Conservation (phyloP, 2,329 filamentous ascomycete species). For the Aspergillus texensis region DNA sequence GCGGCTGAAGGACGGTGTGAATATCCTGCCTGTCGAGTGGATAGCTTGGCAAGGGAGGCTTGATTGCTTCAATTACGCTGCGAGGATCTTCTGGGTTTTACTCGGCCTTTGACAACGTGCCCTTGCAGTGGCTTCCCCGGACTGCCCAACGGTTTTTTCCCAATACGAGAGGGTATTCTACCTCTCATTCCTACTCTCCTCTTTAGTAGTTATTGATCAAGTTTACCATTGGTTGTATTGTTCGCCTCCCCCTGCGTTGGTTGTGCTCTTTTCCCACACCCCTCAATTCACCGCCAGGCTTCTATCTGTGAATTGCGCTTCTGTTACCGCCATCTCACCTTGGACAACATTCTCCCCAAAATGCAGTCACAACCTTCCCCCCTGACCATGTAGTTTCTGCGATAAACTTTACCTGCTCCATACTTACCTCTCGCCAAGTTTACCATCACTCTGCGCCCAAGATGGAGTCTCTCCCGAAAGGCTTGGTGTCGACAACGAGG, state of each 20-base stretch:
- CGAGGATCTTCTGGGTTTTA: background rate
- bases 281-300: constrained; percentile 21
- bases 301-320: constrained; percentile 3
- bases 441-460: background rate
- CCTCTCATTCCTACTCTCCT: background rate
- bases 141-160: background rate
- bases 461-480: constrained; percentile 46
- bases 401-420: background rate
- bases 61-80: background rate
- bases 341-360: background rate
- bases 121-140: background rate
- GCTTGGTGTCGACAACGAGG: constrained; percentile 45
- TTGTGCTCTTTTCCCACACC: constrained; percentile 10
- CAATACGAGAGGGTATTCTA: background rate
- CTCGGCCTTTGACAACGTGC: constrained; percentile 3
- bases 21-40: background rate
- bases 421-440: background rate
- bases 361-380: background rate
- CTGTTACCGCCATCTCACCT: background rate
- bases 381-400: constrained; percentile 19
- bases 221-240: background rate
- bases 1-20: constrained; percentile 5
- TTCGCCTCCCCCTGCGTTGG: constrained; percentile 18
- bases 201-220: background rate
- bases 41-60: background rate